Base-by-base conservation (phyloP, 768 basidiomycete species). In the Mrakia frigida region DNA sequence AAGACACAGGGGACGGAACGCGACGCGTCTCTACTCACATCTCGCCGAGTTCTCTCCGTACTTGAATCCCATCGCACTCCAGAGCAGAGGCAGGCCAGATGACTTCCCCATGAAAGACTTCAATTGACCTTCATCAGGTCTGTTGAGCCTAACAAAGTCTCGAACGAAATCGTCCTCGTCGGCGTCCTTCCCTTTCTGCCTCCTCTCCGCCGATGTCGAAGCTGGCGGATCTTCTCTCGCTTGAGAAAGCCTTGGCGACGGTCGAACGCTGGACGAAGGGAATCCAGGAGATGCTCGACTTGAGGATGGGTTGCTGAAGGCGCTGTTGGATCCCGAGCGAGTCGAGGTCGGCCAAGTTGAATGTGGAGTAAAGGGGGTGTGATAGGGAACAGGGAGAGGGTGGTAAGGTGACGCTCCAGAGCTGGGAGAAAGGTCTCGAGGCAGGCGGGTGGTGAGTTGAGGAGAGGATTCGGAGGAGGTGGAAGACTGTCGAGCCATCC, bases 31-130 rank as follows among this genome's bases (percentile, higher is more conserved):
- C 6, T 33, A 53, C 71, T 53, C 43, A 74, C 73, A 74, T 31
- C 56, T 63, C 39, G 61, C 31, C 0, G 41, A 18, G 4, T 52
- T 43, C n/a, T 31, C 28, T 28, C 65, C 65, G 33, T 75, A 75
- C 52, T 75, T 75, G 63, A 75, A 75, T n/a, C 74, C 74, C 6
- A 70, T 65, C 0, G 74, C 74, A 25, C 65, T 46, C 43, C 39
- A 75, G 35, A 76, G 37, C 11, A 70, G 41, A 13, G 75, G 69
- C 0, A 76, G 52, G 0, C 68, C 41, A 21, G 75, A 71, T 0
- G 75, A 71, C 75, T 65, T 52, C 31, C 31, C 28, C 59, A 41
- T 33, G 41, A 28, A 39, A 43, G 41, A 43, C 52, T 75, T 75
- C 33, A 75, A 52, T 10, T 68, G 53, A 23, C 37, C 65, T 35